Base-by-base conservation (phyloP, 2,329 filamentous ascomycete species). In the Pestalotiopsis sp. region DNA sequence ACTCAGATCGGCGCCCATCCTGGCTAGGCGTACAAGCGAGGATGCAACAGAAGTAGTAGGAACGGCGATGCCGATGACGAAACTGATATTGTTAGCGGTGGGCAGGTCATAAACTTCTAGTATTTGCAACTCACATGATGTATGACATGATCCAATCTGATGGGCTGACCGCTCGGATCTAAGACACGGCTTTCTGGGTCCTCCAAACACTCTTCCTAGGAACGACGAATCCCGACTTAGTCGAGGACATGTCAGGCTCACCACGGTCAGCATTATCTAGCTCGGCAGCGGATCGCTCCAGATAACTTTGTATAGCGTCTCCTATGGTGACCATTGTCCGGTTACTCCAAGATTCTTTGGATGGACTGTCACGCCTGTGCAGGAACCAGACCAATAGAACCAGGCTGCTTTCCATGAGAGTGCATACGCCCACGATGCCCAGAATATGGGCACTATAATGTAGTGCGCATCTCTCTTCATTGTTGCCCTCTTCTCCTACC, bases 391-490 rank as follows among this genome's bases (percentile, higher is more conserved):
- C 39, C 9, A 14, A 11, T 22, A 68, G 30, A 26, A 68, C 40
- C 4, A 68, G 55, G 7, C 60, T 24, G 39, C 26, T 39, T 44
- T 68, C 61, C 5, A 52, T n/a, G 26, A 58, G 48, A 9, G 62
- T 68, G 24, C 61, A 65, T 9, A 20, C 30, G 62, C 61, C 65
- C 3, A 65, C 61, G 26, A 61, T 65, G 11, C 17, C 48, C n/a
- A 68, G 11, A 6, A 68, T 65, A 48, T 65, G 56, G 5, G 55
- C 40, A 60, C 62, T 68, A 44, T 68, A 68, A 48, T 67, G 66
- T 7, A 67, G 38, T 26, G 59, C 66, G 20, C 66, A 67, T 35
- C 66, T 64, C 7, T 44, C 20, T 3, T 64, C 60, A 30, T 64
- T 64, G 35, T 48, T 40, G 26, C 59, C 66, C 7, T 22, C 24